Evolutionary conservation across 2,329 filamentous ascomycete genomes (phyloP).

Genomic region (Pestalotiopsis sp.): DNA sequence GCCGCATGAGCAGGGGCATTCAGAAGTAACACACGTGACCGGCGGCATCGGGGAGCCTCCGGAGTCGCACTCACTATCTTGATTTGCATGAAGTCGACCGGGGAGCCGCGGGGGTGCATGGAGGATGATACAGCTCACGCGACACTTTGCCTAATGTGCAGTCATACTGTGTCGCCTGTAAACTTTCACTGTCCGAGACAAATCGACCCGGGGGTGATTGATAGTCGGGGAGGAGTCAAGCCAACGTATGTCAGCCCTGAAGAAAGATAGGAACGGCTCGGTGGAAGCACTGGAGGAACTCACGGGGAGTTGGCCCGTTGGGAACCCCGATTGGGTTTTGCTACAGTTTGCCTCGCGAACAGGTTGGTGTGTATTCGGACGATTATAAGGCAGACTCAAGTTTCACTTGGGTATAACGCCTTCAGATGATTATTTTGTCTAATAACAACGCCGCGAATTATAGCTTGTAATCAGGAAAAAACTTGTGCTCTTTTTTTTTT

Average conservation of each 20-base stretch:
- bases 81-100: not conserved
- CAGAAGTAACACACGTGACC: not conserved
- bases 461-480: not conserved
- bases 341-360: not conserved
- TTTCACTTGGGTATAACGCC: not conserved
- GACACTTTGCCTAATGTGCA: not conserved
- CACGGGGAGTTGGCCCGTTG: not conserved
- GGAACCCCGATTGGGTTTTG: not conserved
- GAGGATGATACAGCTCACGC: not conserved
- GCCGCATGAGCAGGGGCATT: not conserved
- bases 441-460: not conserved
- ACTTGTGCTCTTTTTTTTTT: not conserved
- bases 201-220: not conserved
- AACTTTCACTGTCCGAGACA: not conserved
- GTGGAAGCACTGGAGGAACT: not conserved
- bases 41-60: not conserved
- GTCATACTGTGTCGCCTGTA: not conserved
- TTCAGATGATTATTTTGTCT: not conserved
- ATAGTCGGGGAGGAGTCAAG: not conserved
- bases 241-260: not conserved
- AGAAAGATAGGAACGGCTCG: not conserved
- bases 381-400: not conserved
- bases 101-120: not conserved
- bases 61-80: not conserved
- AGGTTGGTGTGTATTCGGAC: not conserved